A percentile compares a stretch with the other conserved stretches of the same genome.
phyloP scores from a whole-genome alignment of 306 rosid species.

The Cicer yamashitae region DNA sequence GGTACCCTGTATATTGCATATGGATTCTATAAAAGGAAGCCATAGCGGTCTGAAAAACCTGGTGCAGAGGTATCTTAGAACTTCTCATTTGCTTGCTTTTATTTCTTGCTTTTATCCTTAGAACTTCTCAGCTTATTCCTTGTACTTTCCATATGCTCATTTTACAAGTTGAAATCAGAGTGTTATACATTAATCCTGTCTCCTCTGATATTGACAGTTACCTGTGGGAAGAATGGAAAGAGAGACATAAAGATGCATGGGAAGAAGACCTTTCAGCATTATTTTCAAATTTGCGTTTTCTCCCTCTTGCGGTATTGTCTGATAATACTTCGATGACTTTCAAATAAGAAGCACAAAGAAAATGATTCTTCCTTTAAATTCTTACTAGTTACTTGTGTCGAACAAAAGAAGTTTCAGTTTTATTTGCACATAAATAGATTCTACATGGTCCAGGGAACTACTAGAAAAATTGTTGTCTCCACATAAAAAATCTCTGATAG shows the following conservation, averaged over 20 bases:
- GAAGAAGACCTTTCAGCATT: constrained; percentile 65
- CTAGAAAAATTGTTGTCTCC: constrained; percentile 5
- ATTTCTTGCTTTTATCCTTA: background rate
- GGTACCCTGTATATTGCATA: constrained; percentile 88
- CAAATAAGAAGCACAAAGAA: constrained; percentile 11
- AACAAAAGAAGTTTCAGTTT: constrained; percentile 24
- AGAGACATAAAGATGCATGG: constrained; percentile 65
- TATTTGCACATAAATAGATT: constrained; percentile 8
- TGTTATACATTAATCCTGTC: constrained; percentile 25
- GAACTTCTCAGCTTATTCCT: background rate
- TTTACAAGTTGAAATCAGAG: constrained; percentile 18
- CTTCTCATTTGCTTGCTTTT: constrained; percentile 18
- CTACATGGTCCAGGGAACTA: constrained; percentile 14
- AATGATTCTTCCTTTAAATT: constrained; percentile 6
- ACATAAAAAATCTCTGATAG: background rate
- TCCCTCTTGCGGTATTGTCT: constrained; percentile 76
- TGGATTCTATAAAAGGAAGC: constrained; percentile 97
- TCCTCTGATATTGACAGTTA: constrained; percentile 61
- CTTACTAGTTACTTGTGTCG: background rate
- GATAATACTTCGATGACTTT: constrained; percentile 22
- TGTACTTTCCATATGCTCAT: constrained; percentile 21
- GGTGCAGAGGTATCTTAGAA: constrained; percentile 74
- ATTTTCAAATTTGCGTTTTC: constrained; percentile 78
- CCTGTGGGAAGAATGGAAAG: constrained; percentile 96
- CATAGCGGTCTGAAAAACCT: constrained; percentile 88